phyloP scores from a whole-genome alignment of 176 grass and related monocot genomes.

The Triticum urartu region DNA sequence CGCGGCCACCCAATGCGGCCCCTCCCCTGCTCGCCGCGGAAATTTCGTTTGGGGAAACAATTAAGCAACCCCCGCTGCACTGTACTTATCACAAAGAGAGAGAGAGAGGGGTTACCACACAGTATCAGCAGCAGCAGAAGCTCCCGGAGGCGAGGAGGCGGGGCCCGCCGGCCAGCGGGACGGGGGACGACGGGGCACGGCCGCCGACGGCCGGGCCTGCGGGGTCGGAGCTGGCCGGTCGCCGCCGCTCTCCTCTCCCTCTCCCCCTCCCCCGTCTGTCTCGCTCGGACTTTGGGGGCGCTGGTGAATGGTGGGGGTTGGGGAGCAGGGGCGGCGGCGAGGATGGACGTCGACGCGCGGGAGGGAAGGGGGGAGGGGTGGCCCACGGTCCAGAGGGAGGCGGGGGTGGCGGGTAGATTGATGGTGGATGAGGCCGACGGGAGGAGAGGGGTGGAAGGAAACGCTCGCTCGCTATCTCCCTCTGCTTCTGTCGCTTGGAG shows the following conservation, averaged over 20 bases:
- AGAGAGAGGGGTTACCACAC: neutral
- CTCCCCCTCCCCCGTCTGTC: neutral
- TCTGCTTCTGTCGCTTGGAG: too few relatives aligned
- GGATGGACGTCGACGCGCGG: neutral
- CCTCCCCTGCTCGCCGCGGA: neutral
- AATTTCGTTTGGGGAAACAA: neutral
- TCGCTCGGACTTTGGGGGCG: neutral
- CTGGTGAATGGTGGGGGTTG: neutral
- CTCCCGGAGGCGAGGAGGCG: neutral
- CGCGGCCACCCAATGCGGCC: constrained; percentile 30
- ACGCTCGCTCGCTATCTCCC: neutral
- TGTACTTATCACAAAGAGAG: neutral
- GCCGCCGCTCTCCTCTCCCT: neutral
- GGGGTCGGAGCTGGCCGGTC: neutral
- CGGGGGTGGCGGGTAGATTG: neutral
- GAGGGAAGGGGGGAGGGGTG: neutral
- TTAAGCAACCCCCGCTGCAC: neutral
- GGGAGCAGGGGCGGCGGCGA: neutral
- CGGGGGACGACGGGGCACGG: neutral
- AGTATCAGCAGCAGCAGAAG: constrained; percentile 7
- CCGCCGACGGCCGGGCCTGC: neutral
- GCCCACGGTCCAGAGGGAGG: constrained; percentile 6
- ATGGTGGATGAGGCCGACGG: neutral
- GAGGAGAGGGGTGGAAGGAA: neutral
- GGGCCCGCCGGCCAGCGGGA: neutral